Conservation (phyloP, 352 stramenopile genomes). For the Phytophthora sansomeana region DNA sequence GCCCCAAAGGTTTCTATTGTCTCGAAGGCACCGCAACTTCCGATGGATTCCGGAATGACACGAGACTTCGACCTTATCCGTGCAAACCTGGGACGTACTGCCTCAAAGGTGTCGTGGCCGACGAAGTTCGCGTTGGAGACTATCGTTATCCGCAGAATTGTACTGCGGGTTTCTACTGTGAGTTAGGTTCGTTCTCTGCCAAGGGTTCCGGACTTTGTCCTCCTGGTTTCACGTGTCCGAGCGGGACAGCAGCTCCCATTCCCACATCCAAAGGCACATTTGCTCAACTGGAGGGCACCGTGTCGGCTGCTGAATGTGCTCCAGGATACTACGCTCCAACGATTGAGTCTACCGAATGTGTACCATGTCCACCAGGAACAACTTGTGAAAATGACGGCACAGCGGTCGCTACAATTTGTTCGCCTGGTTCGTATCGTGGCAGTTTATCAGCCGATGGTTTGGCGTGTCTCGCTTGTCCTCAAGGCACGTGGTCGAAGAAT, state of each 20-base stretch:
- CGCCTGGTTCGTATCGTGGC: slow-evolving; percentile 93
- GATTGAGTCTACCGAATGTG: slow-evolving; percentile 94
- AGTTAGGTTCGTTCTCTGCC: slow-evolving; percentile 91
- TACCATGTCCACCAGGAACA: slow-evolving; percentile 93
- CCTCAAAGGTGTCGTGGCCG: slow-evolving; percentile 92
- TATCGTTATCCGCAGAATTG: slow-evolving; percentile 94
- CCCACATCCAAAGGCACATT: slow-evolving; percentile 93
- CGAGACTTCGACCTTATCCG: slow-evolving; percentile 94
- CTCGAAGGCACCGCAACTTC: slow-evolving; percentile 93
- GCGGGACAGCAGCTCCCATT: slow-evolving; percentile 93
- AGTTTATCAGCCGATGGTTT: slow-evolving; percentile 88
- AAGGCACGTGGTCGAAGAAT: slow-evolving; percentile 98
- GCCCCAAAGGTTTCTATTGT: slow-evolving; percentile 96
- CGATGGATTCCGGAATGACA: slow-evolving; percentile 97
- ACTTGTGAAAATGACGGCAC: slow-evolving; percentile 93
- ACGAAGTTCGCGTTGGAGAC: slow-evolving; percentile 88
- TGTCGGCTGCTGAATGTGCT: slow-evolving; percentile 92
- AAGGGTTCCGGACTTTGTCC: slow-evolving; percentile 95
- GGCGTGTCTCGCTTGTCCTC: slow-evolving; percentile 91
- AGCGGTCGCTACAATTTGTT: slow-evolving; percentile 89
- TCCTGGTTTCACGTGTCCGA: slow-evolving; percentile 94
- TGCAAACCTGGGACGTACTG: slow-evolving; percentile 97
- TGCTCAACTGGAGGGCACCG: slow-evolving; percentile 91
- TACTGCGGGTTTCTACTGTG: slow-evolving; percentile 95
- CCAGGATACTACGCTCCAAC: slow-evolving; percentile 97